phyloP scores from a whole-genome alignment of 768 basidiomycete genomes.

The Kockovaella imperatae region DNA sequence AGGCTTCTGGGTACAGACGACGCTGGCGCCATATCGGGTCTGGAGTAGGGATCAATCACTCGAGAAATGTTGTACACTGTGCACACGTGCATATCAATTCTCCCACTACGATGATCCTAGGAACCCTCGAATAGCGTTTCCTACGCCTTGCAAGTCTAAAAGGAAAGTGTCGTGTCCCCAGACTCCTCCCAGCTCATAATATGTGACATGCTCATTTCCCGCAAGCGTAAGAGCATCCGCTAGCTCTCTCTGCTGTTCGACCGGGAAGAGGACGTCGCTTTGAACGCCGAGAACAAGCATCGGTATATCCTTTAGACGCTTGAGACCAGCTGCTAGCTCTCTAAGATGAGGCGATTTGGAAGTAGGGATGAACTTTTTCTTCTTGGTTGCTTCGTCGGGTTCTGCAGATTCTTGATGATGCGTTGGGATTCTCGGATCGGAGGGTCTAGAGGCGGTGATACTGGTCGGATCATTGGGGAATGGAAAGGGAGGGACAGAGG shows the following conservation, averaged over 20 bases:
- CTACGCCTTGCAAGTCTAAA: slow-evolving; percentile 85
- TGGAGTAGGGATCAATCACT: no score
- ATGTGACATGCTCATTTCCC: slow-evolving; percentile 80
- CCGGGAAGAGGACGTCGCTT: slow-evolving; percentile 91
- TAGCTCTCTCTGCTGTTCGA: slow-evolving; percentile 92
- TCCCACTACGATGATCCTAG: slow-evolving; percentile 38
- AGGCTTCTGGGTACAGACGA: no score
- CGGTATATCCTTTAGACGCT: slow-evolving; percentile 67
- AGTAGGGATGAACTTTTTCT: slow-evolving; percentile 45
- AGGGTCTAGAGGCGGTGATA: slow-evolving; percentile 42
- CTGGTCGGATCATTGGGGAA: slow-evolving; percentile 29
- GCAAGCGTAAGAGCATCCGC: slow-evolving; percentile 84
- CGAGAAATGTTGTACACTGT: no score
- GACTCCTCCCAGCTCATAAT: slow-evolving; percentile 97
- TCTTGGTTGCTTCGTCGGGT: slow-evolving; percentile 17
- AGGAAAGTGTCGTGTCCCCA: slow-evolving; percentile 99
- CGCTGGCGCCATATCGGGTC: no score
- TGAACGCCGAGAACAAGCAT: slow-evolving; percentile 86
- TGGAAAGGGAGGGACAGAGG: slow-evolving; percentile 31
- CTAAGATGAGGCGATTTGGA: slow-evolving; percentile 59
- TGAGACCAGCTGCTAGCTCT: slow-evolving; percentile 68
- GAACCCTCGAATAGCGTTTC: slow-evolving; percentile 85
- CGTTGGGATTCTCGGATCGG: not conserved
- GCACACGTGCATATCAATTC: not conserved
- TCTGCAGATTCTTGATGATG: not conserved